These are phyloP conservation scores for Boeremia lycopersici DNA, from an alignment of 2,329 filamentous ascomycete genomes.

Conservation along the genomic window DNA sequence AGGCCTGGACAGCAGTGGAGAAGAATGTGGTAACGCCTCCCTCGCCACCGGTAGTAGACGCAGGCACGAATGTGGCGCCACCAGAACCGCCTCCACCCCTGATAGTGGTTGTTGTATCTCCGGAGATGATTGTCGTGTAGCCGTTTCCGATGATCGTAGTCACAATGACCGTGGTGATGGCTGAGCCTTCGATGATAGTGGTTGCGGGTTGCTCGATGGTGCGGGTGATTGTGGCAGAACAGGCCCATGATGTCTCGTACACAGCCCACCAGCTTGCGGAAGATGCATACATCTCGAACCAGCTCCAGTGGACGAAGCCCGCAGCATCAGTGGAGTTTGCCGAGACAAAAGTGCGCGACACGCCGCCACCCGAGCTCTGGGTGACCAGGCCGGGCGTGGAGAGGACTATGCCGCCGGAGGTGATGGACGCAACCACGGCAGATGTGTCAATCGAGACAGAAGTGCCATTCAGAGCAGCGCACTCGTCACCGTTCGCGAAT, in stretches of 20 bases:
- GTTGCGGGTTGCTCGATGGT: slow-evolving; percentile 29
- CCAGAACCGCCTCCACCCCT: slow-evolving; percentile 20
- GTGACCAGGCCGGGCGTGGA: slow-evolving; percentile 33
- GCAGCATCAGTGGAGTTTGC: slow-evolving; percentile 27
- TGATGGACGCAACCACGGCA: slow-evolving; percentile 31
- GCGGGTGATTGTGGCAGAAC: slow-evolving; percentile 26
- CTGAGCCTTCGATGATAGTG: slow-evolving; percentile 16
- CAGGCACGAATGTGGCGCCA: slow-evolving; percentile 32
- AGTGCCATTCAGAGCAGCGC: slow-evolving; percentile 16
- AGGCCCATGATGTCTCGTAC: slow-evolving; percentile 34
- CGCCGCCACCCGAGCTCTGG: slow-evolving; percentile 28
- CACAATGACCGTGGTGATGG: slow-evolving; percentile 13
- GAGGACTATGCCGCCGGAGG: slow-evolving; percentile 22
- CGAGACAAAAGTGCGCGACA: slow-evolving; percentile 28
- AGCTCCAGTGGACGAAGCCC: slow-evolving; percentile 32
- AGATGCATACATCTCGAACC: slow-evolving; percentile 32
- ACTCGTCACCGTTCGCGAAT: slow-evolving; percentile 30
- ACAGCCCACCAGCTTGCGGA: slow-evolving; percentile 36
- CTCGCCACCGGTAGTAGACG: slow-evolving; percentile 30
- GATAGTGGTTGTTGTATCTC: slow-evolving; percentile 24
- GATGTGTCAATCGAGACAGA: slow-evolving; percentile 24
- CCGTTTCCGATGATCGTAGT: slow-evolving; percentile 35
- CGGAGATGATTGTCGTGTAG: slow-evolving; percentile 31
- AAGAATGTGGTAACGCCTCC: slow-evolving; percentile 29
- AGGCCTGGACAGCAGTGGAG: slow-evolving; percentile 26